Evolutionary conservation across 1,284 basidiomycete genomes (phyloP), one percentile per base, ranked within the genome.

Genomic region (Grifola frondosa): DNA sequence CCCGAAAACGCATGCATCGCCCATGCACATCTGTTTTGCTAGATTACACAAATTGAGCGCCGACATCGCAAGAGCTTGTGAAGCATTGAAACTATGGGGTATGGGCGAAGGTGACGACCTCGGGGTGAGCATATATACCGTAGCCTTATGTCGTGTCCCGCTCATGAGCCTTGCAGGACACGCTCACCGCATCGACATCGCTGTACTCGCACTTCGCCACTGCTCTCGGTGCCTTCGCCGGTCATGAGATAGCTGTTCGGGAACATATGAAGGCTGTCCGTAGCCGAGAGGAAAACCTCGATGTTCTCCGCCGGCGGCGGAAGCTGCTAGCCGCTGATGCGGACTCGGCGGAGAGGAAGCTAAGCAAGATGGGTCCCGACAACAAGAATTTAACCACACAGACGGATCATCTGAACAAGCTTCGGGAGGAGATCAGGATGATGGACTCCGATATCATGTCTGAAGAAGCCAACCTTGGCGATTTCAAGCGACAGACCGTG

Each of bases 301-400:
- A 92, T 43, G 84, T 89, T 8, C 68, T 94, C 25, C 84, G 84
- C 56, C 75, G 81, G 16, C 75, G 84, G 15, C 75, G 92, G 43
- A 82, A 84, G 51, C 71, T 72, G 6, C 73, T 93, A 4, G 77
- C 74, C 11, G 65, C 76, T 20, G 88, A 88, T 50, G 90, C 92
- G 1, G 94, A 97, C 47, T 65, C 78, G n/a, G 91, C 91, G 0
- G 93, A 97, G 61, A 88, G 78, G 72, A 96, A 94, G 64, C 75
- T 97, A 20, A 79, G 78, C 61, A 96, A 88, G 71, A 97, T 97
- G 93, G 81, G 79, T 40, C 78, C 89, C 0, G 92, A 93, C 67
- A 85, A 97, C 71, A 97, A 97, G 74, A 88, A 90, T 57, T 68
- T 94, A 25, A 69, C 73, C 15, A 61, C 72, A 47, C 93, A 97